Conservation (phyloP, 441 rosid genomes). For the Adansonia gregorii region DNA sequence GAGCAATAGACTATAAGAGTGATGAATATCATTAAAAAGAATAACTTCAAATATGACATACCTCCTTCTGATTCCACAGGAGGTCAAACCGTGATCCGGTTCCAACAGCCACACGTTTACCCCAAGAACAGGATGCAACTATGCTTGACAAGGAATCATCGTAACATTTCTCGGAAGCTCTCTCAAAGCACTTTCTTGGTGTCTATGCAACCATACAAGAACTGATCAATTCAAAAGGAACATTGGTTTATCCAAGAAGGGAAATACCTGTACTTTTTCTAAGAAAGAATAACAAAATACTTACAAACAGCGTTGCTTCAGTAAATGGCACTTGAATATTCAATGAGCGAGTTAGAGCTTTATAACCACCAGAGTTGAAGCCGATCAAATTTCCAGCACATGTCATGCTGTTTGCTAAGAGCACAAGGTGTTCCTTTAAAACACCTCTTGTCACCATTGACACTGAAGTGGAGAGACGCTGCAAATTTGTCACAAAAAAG, state of each 20-base stretch:
- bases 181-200: slow-evolving; percentile 89
- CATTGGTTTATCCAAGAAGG: slow-evolving; percentile 26
- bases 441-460: slow-evolving; percentile 85
- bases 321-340: slow-evolving; percentile 93
- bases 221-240: slow-evolving; percentile 19
- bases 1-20: slow-evolving; percentile 6
- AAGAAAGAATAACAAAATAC: slow-evolving; percentile 39
- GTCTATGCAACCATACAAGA: slow-evolving; percentile 51
- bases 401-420: slow-evolving; percentile 88
- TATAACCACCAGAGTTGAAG: slow-evolving; percentile 85
- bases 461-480: slow-evolving; percentile 91
- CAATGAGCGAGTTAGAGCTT: slow-evolving; percentile 68
- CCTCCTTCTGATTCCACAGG: slow-evolving; percentile 74
- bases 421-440: slow-evolving; percentile 86
- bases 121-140: slow-evolving; percentile 97
- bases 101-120: slow-evolving; percentile 86
- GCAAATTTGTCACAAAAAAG: slow-evolving; percentile 41
- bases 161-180: slow-evolving; percentile 90
- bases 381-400: slow-evolving; percentile 88
- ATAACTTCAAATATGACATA: slow-evolving; percentile 33
- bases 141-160: slow-evolving; percentile 72
- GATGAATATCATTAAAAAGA: neutral
- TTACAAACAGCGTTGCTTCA: slow-evolving; percentile 89
- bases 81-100: slow-evolving; percentile 91
- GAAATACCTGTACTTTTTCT: slow-evolving; percentile 14